Evolutionary conservation across 768 basidiomycete species (phyloP).

Genomic region (Serendipita sp.): DNA sequence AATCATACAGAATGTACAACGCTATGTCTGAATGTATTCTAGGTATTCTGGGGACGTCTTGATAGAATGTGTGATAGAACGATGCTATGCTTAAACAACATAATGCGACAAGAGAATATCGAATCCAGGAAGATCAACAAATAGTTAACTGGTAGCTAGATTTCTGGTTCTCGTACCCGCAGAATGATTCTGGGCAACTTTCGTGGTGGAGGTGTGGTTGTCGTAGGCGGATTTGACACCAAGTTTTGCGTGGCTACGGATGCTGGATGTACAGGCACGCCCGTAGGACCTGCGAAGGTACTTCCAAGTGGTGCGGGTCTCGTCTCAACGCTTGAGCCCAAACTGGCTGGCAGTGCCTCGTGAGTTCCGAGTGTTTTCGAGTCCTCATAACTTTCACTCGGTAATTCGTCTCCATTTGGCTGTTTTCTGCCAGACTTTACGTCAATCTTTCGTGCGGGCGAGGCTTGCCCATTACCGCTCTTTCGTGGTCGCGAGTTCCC

Average conservation of each 20-base stretch:
- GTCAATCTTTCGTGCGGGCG: not conserved
- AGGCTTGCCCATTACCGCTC: not conserved
- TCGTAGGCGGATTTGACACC: not conserved
- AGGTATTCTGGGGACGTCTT: too few relatives aligned
- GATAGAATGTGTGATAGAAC: too few relatives aligned
- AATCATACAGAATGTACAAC: too few relatives aligned
- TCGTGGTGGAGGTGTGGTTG: not conserved
- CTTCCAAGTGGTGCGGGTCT: not conserved
- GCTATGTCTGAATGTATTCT: too few relatives aligned
- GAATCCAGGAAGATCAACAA: too few relatives aligned
- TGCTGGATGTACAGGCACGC: too few relatives aligned
- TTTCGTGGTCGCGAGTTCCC: not conserved
- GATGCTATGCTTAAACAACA: too few relatives aligned
- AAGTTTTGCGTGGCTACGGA: not conserved
- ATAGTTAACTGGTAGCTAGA: too few relatives aligned
- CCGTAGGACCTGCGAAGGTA: too few relatives aligned
- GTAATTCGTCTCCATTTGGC: not conserved
- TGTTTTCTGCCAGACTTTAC: not conserved
- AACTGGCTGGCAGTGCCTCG: not conserved
- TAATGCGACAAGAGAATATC: too few relatives aligned
- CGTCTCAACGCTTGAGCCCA: not conserved
- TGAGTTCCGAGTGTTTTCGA: too few relatives aligned
- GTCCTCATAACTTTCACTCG: too few relatives aligned
- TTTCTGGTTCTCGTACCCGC: not conserved
- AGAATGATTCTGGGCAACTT: not conserved